Evolutionary conservation across 441 rosid genomes (phyloP).

Genomic region (Corymbia calophylla): DNA sequence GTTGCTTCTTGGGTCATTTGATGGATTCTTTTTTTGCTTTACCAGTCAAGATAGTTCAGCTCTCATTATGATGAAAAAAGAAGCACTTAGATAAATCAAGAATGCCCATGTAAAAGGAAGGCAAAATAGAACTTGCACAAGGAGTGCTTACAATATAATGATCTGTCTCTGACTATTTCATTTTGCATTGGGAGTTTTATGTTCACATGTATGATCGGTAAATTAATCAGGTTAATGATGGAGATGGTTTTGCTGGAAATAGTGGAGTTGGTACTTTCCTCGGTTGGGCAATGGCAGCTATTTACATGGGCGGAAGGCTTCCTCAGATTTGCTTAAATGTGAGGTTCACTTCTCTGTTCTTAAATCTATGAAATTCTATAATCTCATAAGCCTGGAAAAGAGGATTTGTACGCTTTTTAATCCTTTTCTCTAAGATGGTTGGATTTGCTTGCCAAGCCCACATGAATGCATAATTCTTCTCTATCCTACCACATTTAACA

Average conservation of each 20-base stretch:
- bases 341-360: slow-evolving; percentile 7
- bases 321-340: slow-evolving; percentile 86
- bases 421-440: neutral
- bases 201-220: neutral
- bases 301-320: slow-evolving; percentile 91
- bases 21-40: neutral
- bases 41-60: neutral
- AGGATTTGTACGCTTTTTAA: neutral
- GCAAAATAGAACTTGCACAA: neutral
- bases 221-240: slow-evolving; percentile 33
- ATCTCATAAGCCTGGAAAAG: neutral
- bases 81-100: neutral
- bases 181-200: neutral
- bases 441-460: neutral
- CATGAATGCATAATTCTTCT: neutral
- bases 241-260: slow-evolving; percentile 23
- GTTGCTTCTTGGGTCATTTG: neutral
- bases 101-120: neutral
- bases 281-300: slow-evolving; percentile 90
- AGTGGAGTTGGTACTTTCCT: slow-evolving; percentile 39
- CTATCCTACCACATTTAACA: neutral
- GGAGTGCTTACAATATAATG: neutral
- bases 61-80: neutral
- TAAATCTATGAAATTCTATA: neutral
- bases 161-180: neutral